Conservation (phyloP, 768 basidiomycete species). For the Dacryopinax spathularia region DNA sequence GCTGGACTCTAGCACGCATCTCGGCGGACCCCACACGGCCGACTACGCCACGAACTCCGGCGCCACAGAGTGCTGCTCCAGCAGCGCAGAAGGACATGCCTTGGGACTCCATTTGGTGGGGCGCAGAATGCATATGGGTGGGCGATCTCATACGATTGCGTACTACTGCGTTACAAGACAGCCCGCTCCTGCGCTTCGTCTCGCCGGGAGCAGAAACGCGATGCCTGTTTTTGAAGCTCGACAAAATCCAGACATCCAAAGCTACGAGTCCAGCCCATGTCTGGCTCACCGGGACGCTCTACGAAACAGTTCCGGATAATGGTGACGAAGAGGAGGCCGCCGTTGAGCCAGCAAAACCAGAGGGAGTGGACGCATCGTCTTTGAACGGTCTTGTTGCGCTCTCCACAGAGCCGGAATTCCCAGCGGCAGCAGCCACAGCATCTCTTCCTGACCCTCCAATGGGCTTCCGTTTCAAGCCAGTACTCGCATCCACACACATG, state of each 20-base stretch:
- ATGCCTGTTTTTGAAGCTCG: not conserved
- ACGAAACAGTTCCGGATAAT: not conserved
- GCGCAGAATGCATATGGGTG: slow-evolving; percentile 74
- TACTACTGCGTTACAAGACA: not conserved
- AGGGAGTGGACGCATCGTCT: not conserved
- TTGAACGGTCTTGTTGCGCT: not conserved
- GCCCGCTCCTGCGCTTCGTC: not conserved
- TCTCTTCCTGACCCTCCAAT: not conserved
- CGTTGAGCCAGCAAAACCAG: not conserved
- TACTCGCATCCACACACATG: not conserved
- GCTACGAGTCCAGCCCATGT: not conserved
- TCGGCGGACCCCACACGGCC: not conserved
- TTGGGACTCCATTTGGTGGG: slow-evolving; percentile 52
- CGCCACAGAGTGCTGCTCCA: not conserved
- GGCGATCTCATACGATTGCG: slow-evolving; percentile 70
- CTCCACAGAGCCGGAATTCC: no score
- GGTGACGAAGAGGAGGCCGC: not conserved
- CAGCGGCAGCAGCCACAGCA: no score
- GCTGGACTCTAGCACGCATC: not conserved
- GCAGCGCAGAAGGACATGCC: not conserved
- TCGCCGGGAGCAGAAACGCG: not conserved
- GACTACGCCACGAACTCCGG: not conserved
- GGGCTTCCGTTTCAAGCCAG: not conserved
- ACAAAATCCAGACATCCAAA: not conserved
- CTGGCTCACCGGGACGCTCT: not conserved